phyloP scores from a whole-genome alignment of 1,284 basidiomycete species.

The Fomitopsis palustris region DNA sequence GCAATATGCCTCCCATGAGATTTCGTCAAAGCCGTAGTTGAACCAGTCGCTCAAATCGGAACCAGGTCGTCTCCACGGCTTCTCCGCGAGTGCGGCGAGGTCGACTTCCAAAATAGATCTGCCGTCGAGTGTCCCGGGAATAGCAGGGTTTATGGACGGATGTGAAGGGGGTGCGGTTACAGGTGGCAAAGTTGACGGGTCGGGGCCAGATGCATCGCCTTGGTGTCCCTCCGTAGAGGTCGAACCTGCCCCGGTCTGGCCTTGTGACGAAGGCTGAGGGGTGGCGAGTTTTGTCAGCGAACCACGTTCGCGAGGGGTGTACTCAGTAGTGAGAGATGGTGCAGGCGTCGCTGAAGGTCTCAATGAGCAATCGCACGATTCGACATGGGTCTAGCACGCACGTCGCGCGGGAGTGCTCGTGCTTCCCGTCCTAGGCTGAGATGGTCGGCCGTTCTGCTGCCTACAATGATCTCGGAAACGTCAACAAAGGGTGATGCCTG shows the following conservation, averaged over 20 bases:
- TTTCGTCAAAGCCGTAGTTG: conserved; percentile 99
- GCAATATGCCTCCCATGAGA: conserved; percentile 91
- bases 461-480: neutral
- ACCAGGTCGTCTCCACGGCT: conserved; percentile 92
- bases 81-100: conserved; percentile 76
- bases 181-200: conserved; percentile 60
- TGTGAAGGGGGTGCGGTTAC: conserved; percentile 71
- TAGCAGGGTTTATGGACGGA: conserved; percentile 68
- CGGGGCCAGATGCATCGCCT: conserved; percentile 37
- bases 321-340: conserved; percentile 81
- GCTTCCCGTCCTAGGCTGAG: conserved; percentile 28
- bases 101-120: conserved; percentile 90
- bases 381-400: conserved; percentile 14
- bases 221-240: conserved; percentile 19
- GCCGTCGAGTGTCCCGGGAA: conserved; percentile 68
- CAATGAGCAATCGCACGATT: neutral
- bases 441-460: conserved; percentile 25
- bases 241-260: conserved; percentile 23
- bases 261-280: conserved; percentile 24
- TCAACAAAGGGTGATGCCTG: neutral
- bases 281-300: conserved; percentile 28
- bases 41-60: conserved; percentile 97
- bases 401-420: conserved; percentile 38
- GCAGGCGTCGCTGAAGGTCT: conserved; percentile 36
- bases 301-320: conserved; percentile 80